A percentile compares a stretch with the other conserved stretches of the same genome.
These are phyloP conservation scores for Penicillium cinerascens DNA, from an alignment of 495 filamentous ascomycete species.

Conservation along the genomic window DNA sequence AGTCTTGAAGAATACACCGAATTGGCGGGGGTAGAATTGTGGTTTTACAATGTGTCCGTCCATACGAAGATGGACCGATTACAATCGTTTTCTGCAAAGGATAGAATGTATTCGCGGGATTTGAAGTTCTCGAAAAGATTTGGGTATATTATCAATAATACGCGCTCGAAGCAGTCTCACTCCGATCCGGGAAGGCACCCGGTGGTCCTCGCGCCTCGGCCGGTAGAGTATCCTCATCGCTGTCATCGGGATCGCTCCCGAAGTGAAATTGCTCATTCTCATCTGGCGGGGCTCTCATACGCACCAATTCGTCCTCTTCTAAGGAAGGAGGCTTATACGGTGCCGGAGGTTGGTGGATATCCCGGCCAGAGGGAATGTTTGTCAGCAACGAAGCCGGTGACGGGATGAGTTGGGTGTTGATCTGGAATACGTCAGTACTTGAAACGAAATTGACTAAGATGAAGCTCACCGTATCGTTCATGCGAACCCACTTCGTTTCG, in stretches of 20 bases:
- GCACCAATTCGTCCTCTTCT: conserved; percentile 52
- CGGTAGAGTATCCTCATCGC: conserved; percentile 44
- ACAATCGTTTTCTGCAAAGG: neutral
- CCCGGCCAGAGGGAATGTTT: conserved; percentile 80
- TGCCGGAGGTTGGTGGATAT: conserved; percentile 66
- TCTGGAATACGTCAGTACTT: conserved; percentile 43
- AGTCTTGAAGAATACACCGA: neutral
- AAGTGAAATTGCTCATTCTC: conserved; percentile 29
- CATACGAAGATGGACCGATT: neutral
- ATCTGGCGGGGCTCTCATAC: conserved; percentile 42
- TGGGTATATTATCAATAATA: conserved; percentile 46
- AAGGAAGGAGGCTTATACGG: conserved; percentile 57
- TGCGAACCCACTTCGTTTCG: conserved; percentile 82
- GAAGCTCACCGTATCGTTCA: conserved; percentile 81
- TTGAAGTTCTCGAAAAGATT: neutral
- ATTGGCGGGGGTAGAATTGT: no score
- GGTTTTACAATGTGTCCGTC: no score
- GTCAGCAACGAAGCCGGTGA: conserved; percentile 64
- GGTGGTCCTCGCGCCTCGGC: conserved; percentile 33
- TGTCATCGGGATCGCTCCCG: conserved; percentile 38
- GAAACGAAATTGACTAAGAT: neutral
- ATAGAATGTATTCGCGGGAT: neutral
- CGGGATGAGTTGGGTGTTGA: conserved; percentile 76
- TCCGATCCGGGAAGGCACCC: conserved; percentile 42
- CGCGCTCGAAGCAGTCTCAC: conserved; percentile 30